These are phyloP conservation scores for Carallia pectinifolia DNA, from an alignment of 345 rosid genomes.

Conservation along the genomic window DNA sequence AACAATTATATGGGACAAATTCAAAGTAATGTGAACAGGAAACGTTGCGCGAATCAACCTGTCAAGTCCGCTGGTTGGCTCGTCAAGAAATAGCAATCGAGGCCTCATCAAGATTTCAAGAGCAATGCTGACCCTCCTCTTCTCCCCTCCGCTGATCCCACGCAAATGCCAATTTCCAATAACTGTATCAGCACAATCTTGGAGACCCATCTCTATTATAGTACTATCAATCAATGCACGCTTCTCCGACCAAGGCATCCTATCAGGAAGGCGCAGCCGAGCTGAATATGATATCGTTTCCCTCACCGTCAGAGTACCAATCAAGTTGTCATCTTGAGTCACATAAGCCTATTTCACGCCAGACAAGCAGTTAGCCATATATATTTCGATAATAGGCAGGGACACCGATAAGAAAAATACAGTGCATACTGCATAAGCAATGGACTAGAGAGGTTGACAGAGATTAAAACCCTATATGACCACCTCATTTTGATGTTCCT, in stretches of 20 bases:
- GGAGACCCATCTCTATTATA: slow-evolving; percentile 89
- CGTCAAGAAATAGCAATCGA: slow-evolving; percentile 87
- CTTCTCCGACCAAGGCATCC: slow-evolving; percentile 79
- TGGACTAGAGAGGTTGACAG: no score
- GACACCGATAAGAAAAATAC: no score
- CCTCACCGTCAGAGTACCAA: slow-evolving; percentile 87
- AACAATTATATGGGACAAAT: no score
- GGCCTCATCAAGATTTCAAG: slow-evolving; percentile 95
- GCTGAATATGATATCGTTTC: slow-evolving; percentile 92
- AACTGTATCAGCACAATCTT: slow-evolving; percentile 92
- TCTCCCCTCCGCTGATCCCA: slow-evolving; percentile 93
- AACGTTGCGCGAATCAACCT: slow-evolving; percentile 38
- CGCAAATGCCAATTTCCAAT: slow-evolving; percentile 96
- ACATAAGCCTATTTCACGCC: slow-evolving; percentile 63
- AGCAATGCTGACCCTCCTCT: slow-evolving; percentile 91
- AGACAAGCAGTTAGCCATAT: not conserved
- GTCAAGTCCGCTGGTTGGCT: slow-evolving; percentile 97
- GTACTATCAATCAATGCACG: slow-evolving; percentile 78
- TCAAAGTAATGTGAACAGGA: no score
- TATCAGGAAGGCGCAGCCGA: slow-evolving; percentile 81
- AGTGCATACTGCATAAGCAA: no score
- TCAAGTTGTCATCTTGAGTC: slow-evolving; percentile 96
- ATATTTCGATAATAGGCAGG: not conserved
- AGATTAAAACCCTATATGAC: no score
- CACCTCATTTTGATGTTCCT: no score